Evolutionary conservation across 768 basidiomycete genomes (phyloP).

Genomic region (Tylopilus balloui): DNA sequence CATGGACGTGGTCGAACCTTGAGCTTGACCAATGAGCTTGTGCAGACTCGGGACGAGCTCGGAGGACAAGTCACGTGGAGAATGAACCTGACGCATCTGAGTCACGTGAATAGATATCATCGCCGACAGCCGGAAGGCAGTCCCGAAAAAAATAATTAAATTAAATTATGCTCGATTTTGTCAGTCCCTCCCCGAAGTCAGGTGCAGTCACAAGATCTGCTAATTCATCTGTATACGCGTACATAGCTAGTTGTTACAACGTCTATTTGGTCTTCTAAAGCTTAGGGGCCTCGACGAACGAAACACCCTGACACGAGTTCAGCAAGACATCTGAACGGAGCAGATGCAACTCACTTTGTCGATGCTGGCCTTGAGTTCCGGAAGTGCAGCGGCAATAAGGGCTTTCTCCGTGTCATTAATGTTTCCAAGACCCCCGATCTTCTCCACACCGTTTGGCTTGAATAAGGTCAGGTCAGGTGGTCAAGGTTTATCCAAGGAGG

Average conservation of each 20-base stretch:
- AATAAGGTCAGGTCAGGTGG: conserved; percentile 1
- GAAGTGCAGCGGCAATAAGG: conserved; percentile 77
- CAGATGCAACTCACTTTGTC: conserved; percentile 47
- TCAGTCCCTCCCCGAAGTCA: too few relatives aligned
- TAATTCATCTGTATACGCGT: conserved; percentile 4
- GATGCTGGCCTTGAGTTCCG: conserved; percentile 74
- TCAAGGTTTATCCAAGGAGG: background rate
- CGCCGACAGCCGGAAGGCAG: background rate
- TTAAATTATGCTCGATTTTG: too few relatives aligned
- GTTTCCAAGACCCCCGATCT: conserved; percentile 76
- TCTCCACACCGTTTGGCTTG: conserved; percentile 78
- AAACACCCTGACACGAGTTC: conserved; percentile 18
- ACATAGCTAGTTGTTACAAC: conserved; percentile 3
- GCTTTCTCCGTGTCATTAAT: conserved; percentile 66
- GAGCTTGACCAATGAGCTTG: too few relatives aligned
- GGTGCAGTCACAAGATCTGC: conserved; percentile 3
- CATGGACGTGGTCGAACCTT: conserved; percentile 34
- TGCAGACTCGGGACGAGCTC: background rate
- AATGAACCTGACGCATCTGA: conserved; percentile 25
- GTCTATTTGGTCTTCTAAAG: conserved; percentile 16
- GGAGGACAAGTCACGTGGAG: conserved; percentile 24
- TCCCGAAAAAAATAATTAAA: too few relatives aligned
- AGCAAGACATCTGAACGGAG: background rate
- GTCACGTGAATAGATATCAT: conserved; percentile 21
- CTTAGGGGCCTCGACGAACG: conserved; percentile 26